phyloP scores from a whole-genome alignment of 352 stramenopile genomes.

The Peronospora tabacina region DNA sequence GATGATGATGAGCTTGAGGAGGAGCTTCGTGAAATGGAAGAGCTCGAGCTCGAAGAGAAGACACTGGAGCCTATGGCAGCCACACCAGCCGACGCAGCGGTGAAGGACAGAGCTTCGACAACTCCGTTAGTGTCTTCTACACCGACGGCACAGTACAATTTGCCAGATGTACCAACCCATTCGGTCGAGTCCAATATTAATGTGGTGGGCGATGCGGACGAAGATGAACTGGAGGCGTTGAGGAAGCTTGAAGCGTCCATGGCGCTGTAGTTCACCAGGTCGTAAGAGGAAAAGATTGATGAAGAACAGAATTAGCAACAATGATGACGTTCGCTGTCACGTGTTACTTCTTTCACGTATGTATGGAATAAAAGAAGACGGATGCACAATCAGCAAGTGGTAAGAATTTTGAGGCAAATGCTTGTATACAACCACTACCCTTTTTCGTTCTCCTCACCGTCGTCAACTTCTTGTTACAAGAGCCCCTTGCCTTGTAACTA shows the following conservation, averaged over 20 bases:
- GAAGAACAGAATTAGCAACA: not conserved
- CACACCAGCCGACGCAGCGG: slow-evolving; percentile 13
- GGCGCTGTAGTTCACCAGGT: slow-evolving; percentile 46
- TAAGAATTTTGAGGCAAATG: slow-evolving; percentile 7
- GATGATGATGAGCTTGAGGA: slow-evolving; percentile 93
- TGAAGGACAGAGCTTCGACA: slow-evolving; percentile 14
- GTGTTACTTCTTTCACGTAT: slow-evolving; percentile 18
- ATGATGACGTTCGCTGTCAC: not conserved
- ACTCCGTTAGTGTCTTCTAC: slow-evolving; percentile 18
- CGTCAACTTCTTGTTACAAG: slow-evolving; percentile 15
- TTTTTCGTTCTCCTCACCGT: slow-evolving; percentile 7
- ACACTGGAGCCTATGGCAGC: slow-evolving; percentile 41
- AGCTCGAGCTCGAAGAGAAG: slow-evolving; percentile 88
- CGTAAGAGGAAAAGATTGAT: slow-evolving; percentile 9
- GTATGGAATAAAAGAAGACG: slow-evolving; percentile 28
- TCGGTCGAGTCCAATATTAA: slow-evolving; percentile 69
- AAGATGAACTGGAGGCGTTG: slow-evolving; percentile 79
- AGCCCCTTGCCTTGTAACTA: slow-evolving; percentile 46
- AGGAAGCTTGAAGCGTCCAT: slow-evolving; percentile 83
- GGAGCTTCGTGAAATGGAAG: slow-evolving; percentile 90
- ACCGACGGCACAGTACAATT: slow-evolving; percentile 42
- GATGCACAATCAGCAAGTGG: slow-evolving; percentile 11
- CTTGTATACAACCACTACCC: slow-evolving; percentile 3
- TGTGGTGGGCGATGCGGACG: slow-evolving; percentile 58
- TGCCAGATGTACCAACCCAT: slow-evolving; percentile 76